A percentile compares a stretch with the other conserved stretches of the same genome.
These are phyloP conservation scores for Epichloe gansuensis DNA, from an alignment of 2,329 filamentous ascomycete genomes.

Conservation along the genomic window DNA sequence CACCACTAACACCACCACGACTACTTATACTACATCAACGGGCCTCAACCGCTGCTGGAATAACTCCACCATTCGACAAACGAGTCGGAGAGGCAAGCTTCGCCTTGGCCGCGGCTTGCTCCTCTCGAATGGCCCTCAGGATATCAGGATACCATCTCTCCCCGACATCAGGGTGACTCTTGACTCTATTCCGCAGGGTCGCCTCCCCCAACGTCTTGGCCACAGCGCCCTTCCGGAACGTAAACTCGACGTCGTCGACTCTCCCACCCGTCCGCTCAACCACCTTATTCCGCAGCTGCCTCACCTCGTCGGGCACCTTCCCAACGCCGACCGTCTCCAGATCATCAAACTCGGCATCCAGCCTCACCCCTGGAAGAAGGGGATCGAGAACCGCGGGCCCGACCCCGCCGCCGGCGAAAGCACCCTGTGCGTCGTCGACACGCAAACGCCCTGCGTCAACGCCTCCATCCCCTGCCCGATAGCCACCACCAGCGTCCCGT, in stretches of 20 bases:
- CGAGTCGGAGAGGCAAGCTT: slow-evolving; percentile 17
- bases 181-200: slow-evolving; percentile 70
- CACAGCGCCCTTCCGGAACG: slow-evolving; percentile 57
- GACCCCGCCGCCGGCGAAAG: slow-evolving; percentile 57
- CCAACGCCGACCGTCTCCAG: slow-evolving; percentile 51
- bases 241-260: slow-evolving; percentile 73
- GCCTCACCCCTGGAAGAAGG: slow-evolving; percentile 78
- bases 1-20: too few species aligned
- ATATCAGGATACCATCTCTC: slow-evolving; percentile 67
- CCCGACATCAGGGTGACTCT: slow-evolving; percentile 78
- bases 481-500: slow-evolving; percentile 70
- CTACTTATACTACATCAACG: slow-evolving; percentile 12
- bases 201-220: slow-evolving; percentile 65
- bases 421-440: slow-evolving; percentile 71
- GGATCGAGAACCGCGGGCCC: slow-evolving; percentile 65
- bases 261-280: slow-evolving; percentile 42
- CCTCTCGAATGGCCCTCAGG: slow-evolving; percentile 41
- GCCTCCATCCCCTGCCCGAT: slow-evolving; percentile 83
- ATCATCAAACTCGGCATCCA: slow-evolving; percentile 67
- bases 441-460: slow-evolving; percentile 69
- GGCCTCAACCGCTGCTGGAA: slow-evolving; percentile 18
- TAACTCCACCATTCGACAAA: slow-evolving; percentile 10
- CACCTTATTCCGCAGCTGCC: slow-evolving; percentile 46
- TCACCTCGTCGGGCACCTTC: slow-evolving; percentile 46
- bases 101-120: slow-evolving; percentile 33